Base-by-base conservation (phyloP, 1,284 basidiomycete genomes). In the Puccinia polysora region DNA sequence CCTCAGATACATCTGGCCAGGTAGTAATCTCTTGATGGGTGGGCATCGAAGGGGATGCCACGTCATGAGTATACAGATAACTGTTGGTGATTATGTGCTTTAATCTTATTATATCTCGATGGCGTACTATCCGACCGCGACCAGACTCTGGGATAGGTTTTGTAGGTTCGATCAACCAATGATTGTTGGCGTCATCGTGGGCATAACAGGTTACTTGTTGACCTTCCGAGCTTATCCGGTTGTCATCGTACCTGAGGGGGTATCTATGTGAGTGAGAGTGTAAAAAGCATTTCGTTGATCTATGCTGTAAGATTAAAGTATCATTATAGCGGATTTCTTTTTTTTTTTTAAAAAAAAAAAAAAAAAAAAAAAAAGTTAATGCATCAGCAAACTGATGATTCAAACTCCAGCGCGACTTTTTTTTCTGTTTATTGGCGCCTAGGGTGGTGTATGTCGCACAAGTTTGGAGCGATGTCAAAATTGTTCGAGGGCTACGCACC, bases 11-110 rank as follows among this genome's bases (percentile, higher is more conserved):
- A 73, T 85, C 81, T 12, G 86, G 80, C 85, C 87, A 88, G 0
- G 93, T 95, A 2, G 94, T 99, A 80, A 98, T 94, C 81, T 99
- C 96, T 80, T 97, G 92, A 81, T 98, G 97, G 47, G 96, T 98
- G 8, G 95, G 87, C 89, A 94, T 96, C 65, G 94, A 85, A 1
- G 96, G 90, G 2, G 92, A 96, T 0, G 96, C 96, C 73, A 99
- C 96, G 79, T 99, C 96, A 79, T 99, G 96, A 0, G 94, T 94
- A 58, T 98, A 82, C 49, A 99, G 86, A 71, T 87, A 81, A 0
- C 87, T 87, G 76, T 94, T 82, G 7, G 94, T 96, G 80, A 86
- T 86, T 78, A 92, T 84, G 78, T 99, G 96, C 30, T 91, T 82
- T 36, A 98, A 85, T 78, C 94, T 93, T 75, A 98, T 84, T 65